Base-by-base conservation (phyloP, 192 early-diverging fungal species). In the Tieghemiomyces parasiticus region DNA sequence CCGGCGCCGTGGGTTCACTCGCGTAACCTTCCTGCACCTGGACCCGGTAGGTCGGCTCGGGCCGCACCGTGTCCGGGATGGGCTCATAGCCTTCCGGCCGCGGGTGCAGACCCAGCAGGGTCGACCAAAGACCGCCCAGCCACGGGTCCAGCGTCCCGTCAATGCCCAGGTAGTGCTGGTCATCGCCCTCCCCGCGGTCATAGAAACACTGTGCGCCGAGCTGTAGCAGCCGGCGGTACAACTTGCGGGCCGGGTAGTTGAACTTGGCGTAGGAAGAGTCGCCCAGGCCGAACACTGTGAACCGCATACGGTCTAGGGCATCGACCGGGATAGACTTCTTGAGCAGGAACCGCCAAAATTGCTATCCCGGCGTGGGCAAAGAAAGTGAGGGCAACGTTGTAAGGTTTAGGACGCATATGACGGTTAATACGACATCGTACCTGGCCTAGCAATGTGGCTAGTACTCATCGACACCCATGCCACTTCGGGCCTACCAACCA, bases 261-360 rank as follows among this genome's bases (percentile, higher is more conserved):
- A 89, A 99, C 81, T 83, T 86, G 60, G 67, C 58, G 67, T 95
- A 99, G 29, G 90, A 91, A 22, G 92, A 95, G 69, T 99, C 95
- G 26, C 95, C 95, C 35, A 92, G 77, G 2, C 93, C 95, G 75
- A 97, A 89, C 24, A 99, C 93, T 3, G 88, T 87, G 69, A 84
- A 90, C 38, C 76, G 51, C 66, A 88, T 59, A n/a, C 75, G 66
- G 16, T 63, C 59, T n/a, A 95, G 72, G 1, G 84, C 74, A 46
- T 85, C 75, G 25, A 35, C 60, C 2, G 90, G 81, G 26, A 86
- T 64, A 9, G 83, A 76, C 65, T 93, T 94, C 52, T 88, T 80
- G 46, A 97, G 75, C 32, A 99, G 70, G 64, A 88, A 90, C 58
- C 78, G 79, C 95, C 95, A 99, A 63, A 95, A 93, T 68, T 68